phyloP scores from a whole-genome alignment of 2,329 filamentous ascomycete genomes.

The Botrytis hyacinthi region DNA sequence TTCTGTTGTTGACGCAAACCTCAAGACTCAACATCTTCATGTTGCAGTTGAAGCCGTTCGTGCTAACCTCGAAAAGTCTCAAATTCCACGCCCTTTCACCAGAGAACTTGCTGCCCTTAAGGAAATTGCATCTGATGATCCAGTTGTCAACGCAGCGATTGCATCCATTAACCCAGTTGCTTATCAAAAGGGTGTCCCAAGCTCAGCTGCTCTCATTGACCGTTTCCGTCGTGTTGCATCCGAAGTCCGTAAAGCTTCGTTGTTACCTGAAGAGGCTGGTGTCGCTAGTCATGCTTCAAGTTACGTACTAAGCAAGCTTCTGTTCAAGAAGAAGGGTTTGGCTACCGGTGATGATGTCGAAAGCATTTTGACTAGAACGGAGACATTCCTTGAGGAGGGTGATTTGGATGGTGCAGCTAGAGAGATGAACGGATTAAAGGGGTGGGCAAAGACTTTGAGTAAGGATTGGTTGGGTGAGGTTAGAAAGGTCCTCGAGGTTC shows the following conservation, averaged over 20 bases:
- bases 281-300: conserved; percentile 92
- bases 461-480: conserved; percentile 92
- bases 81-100: conserved; percentile 79
- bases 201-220: conserved; percentile 82
- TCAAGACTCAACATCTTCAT: conserved; percentile 93
- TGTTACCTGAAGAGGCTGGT: conserved; percentile 90
- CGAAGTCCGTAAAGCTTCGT: conserved; percentile 90
- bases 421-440: conserved; percentile 89
- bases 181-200: conserved; percentile 89
- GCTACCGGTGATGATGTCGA: conserved; percentile 87
- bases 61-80: conserved; percentile 72
- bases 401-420: conserved; percentile 86
- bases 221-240: conserved; percentile 89
- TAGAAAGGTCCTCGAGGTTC: conserved; percentile 88
- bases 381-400: conserved; percentile 88
- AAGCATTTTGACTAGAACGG: conserved; percentile 84
- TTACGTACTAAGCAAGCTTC: conserved; percentile 83
- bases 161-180: conserved; percentile 92
- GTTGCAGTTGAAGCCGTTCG: conserved; percentile 93
- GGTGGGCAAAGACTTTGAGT: conserved; percentile 94
- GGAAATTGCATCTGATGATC: conserved; percentile 80
- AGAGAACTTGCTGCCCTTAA: conserved; percentile 92
- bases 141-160: conserved; percentile 88
- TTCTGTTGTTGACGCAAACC: conserved; percentile 81
- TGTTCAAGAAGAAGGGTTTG: conserved; percentile 92